These are phyloP conservation scores for Geotrichum histeridarum DNA, from an alignment of 1,139 yeast species.

Conservation along the genomic window DNA sequence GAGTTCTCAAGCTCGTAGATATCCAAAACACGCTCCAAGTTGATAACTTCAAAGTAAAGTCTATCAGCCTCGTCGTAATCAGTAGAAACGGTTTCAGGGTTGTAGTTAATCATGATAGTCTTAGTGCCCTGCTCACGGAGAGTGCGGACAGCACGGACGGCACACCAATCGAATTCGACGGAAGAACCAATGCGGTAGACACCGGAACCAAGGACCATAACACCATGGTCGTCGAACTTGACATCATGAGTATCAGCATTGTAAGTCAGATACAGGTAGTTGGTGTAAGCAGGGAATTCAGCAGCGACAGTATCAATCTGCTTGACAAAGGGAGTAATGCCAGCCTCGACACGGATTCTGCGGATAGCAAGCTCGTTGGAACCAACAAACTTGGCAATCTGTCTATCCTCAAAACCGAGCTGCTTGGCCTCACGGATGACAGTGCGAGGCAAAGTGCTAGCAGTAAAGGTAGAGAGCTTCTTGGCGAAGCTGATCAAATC, in stretches of 20 bases:
- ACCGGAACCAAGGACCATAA: slow-evolving; percentile 95
- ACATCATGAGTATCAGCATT: slow-evolving; percentile 86
- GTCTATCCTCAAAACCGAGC: slow-evolving; percentile 92
- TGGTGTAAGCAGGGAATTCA: slow-evolving; percentile 96
- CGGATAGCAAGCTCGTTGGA: slow-evolving; percentile 75
- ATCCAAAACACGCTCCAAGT: slow-evolving; percentile 94
- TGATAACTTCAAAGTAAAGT: slow-evolving; percentile 89
- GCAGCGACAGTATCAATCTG: slow-evolving; percentile 97
- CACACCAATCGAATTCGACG: slow-evolving; percentile 99
- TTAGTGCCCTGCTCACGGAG: slow-evolving; percentile 80
- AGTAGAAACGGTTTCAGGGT: slow-evolving; percentile 97
- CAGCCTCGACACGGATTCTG: slow-evolving; percentile 37
- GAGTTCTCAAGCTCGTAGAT: slow-evolving; percentile 90
- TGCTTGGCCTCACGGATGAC: slow-evolving; percentile 83
- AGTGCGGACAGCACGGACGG: slow-evolving; percentile 93
- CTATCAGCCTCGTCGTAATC: slow-evolving; percentile 98
- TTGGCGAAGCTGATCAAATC: slow-evolving; percentile 67
- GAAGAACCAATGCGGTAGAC: slow-evolving; percentile 98
- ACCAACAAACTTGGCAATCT: slow-evolving; percentile 72
- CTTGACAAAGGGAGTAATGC: slow-evolving; percentile 88
- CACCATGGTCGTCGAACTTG: slow-evolving; percentile 80
- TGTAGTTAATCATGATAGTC: slow-evolving; percentile 94
- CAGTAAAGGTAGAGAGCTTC: slow-evolving; percentile 54
- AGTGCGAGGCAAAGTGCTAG: slow-evolving; percentile 52
- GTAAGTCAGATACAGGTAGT: slow-evolving; percentile 92